Base-by-base conservation (phyloP, 805 yeast genomes). In the Kazachstania kunashirensis region DNA sequence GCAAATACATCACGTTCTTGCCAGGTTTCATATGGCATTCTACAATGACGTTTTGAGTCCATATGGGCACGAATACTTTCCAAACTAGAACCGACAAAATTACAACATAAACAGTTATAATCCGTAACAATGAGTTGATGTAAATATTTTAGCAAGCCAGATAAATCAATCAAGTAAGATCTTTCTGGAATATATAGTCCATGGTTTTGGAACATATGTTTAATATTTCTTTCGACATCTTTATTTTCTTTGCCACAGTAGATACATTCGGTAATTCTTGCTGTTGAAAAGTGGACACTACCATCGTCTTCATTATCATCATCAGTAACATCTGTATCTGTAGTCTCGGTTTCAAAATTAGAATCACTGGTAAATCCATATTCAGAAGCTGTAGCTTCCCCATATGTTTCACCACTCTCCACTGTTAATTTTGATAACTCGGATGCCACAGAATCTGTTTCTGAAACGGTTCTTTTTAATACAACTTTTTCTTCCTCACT, bases 61-160 rank as follows among this genome's bases (percentile, higher is more conserved):
- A 85, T 79, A 59, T 92, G 99, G 29, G 84, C 92, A 47, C 95
- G 77, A 9, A 84, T 86, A 42, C 95, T 82, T 51, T 84, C 94
- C 21, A 89, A 54, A 37, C 77, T 75, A 43, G 74, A 72, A n/a
- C 97, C 97, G 58, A 83, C 81, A 55, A 78, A 92, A 23, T 68
- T 67, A 57, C 99, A 92, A 37, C 75, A 72, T 32, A 89, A 60
- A 57, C 98, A 92, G 45, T 80, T 73, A 47, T 84, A 79, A 27
- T 96, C 96, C 30, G 78, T 68, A 8, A 88, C 82, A 37, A 89
- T 75, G 48, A 81, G 79, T 45, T 85, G 92, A 29, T 82, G 84
- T 41, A 92, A 60, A 52, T 83, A 84, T 2, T 62, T 56, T n/a
- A 92, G 58, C 28, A 92, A 66, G 0, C 96, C 97, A 27, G 65